These are phyloP conservation scores for Ophiocordyceps camponoti-rufipedis DNA, from an alignment of 2,329 filamentous ascomycete genomes.

Conservation along the genomic window DNA sequence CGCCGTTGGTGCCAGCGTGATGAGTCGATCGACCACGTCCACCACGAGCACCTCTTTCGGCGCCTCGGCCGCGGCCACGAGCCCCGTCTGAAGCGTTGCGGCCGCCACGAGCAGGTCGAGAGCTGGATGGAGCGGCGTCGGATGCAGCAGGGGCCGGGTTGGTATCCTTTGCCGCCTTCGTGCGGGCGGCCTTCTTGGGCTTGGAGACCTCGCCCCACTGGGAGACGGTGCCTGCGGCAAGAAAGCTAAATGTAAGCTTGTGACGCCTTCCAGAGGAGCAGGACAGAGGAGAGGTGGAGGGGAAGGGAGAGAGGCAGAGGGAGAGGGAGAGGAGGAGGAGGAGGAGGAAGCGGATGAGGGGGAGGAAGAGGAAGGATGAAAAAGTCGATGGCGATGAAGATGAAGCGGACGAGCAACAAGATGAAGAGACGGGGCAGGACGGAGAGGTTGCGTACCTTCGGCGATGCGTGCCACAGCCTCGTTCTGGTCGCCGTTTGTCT, in stretches of 20 bases:
- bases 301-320: too few relatives aligned
- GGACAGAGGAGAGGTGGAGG: too few relatives aligned
- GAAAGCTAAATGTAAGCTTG: constrained; percentile 4
- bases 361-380: too few relatives aligned
- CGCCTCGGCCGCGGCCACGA: constrained; percentile 42
- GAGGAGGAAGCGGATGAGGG: not conserved
- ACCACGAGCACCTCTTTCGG: constrained; percentile 42
- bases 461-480: constrained; percentile 61
- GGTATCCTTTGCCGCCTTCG: constrained; percentile 52
- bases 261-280: not conserved
- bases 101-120: constrained; percentile 38
- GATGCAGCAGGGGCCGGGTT: constrained; percentile 29
- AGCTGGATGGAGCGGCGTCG: constrained; percentile 23
- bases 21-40: constrained; percentile 45
- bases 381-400: too few relatives aligned
- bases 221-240: constrained; percentile 47
- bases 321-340: too few relatives aligned
- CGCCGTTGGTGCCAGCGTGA: constrained; percentile 37
- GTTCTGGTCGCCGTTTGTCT: constrained; percentile 65
- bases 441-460: constrained; percentile 39
- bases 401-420: too few relatives aligned
- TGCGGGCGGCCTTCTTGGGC: constrained; percentile 57
- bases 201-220: constrained; percentile 76
- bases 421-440: not conserved
- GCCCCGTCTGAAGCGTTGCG: constrained; percentile 42